Percentiles rank a stretch among this genome's conserved stretches.
Conservation (phyloP, 192 early-diverging fungal genomes). For the Fimicolochytrium jonesii region DNA sequence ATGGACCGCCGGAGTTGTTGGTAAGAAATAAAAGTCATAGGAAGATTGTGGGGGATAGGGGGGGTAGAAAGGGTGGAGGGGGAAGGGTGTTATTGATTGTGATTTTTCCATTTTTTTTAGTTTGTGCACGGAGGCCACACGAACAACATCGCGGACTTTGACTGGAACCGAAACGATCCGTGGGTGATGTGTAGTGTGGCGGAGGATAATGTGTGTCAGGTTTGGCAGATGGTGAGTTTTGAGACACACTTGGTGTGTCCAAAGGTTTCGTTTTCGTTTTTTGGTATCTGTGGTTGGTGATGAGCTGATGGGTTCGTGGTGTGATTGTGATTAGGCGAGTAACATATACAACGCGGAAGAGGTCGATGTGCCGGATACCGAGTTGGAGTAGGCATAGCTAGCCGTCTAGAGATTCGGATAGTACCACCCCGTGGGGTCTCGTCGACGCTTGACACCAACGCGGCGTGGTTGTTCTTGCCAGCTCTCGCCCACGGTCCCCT, state of each 20-base stretch:
- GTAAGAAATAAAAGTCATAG: constrained; percentile 31
- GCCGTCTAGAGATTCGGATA: too few species aligned
- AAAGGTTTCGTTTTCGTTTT: background rate
- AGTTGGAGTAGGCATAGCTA: constrained; percentile 14
- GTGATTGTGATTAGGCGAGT: constrained; percentile 1
- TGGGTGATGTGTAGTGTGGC: constrained; percentile 94
- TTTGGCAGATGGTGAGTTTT: constrained; percentile 89
- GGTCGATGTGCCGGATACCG: constrained; percentile 6
- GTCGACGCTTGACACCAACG: too few species aligned
- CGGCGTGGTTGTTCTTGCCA: too few species aligned
- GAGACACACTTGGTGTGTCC: background rate
- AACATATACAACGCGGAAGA: constrained; percentile 14
- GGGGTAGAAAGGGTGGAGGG: background rate
- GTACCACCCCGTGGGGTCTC: too few species aligned
- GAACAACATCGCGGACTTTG: constrained; percentile 92
- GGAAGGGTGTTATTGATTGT: background rate
- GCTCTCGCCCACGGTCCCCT: too few species aligned
- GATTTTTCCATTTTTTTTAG: constrained; percentile 32
- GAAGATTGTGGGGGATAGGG: background rate
- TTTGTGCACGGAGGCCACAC: constrained; percentile 99
- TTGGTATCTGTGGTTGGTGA: background rate
- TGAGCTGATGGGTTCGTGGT: background rate
- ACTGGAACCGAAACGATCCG: constrained; percentile 90
- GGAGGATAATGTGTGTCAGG: constrained; percentile 96
- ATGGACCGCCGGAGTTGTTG: constrained; percentile 94